These are phyloP conservation scores for Aspergillus tubingensis DNA, from an alignment of 2,329 filamentous ascomycete species.

Conservation along the genomic window DNA sequence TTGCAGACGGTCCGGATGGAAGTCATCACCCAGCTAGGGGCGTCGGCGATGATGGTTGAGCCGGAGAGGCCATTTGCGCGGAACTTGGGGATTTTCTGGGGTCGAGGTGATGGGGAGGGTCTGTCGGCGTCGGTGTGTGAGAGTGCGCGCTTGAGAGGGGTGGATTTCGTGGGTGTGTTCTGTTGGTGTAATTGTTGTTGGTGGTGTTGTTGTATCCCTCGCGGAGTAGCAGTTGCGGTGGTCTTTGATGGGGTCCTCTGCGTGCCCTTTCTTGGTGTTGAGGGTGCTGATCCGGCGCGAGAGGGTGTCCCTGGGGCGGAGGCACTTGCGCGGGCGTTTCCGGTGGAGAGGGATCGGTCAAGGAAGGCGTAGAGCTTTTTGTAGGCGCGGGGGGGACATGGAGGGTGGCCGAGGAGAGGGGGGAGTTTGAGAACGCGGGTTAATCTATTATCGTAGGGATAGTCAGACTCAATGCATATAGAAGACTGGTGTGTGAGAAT, in stretches of 20 bases:
- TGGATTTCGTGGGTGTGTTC: slow-evolving; percentile 50
- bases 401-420: slow-evolving; percentile 71
- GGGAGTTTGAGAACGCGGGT: slow-evolving; percentile 77
- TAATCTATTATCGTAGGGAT: slow-evolving; percentile 55
- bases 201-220: slow-evolving; percentile 27
- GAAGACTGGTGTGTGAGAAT: background rate
- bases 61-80: slow-evolving; percentile 23
- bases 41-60: slow-evolving; percentile 40
- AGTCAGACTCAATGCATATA: background rate
- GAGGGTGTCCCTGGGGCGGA: slow-evolving; percentile 36
- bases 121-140: slow-evolving; percentile 18
- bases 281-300: slow-evolving; percentile 34
- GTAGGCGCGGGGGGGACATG: slow-evolving; percentile 78
- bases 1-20: slow-evolving; percentile 67
- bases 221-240: slow-evolving; percentile 26
- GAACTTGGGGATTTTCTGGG: slow-evolving; percentile 18
- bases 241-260: slow-evolving; percentile 32
- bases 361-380: slow-evolving; percentile 81
- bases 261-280: slow-evolving; percentile 39
- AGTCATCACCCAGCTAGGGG: slow-evolving; percentile 69
- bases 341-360: slow-evolving; percentile 63
- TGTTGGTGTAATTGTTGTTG: too few species aligned
- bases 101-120: slow-evolving; percentile 25
- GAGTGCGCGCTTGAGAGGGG: slow-evolving; percentile 35
- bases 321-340: slow-evolving; percentile 33